Evolutionary conservation across 176 grass and related monocot genomes (phyloP).

Genomic region (Eragrostis nindensis): DNA sequence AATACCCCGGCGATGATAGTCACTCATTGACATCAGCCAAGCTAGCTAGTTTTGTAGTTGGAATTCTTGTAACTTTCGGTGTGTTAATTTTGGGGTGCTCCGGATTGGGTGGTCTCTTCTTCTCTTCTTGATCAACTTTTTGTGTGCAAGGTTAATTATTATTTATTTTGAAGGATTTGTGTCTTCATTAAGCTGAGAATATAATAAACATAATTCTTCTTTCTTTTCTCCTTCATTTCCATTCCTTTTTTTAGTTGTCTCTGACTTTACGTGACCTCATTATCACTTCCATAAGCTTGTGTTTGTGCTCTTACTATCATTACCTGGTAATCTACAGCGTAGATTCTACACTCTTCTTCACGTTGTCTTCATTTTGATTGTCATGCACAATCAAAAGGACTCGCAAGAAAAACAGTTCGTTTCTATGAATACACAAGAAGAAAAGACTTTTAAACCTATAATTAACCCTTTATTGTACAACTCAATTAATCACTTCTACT

Average conservation of each 20-base stretch:
- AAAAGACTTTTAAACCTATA: too few species aligned
- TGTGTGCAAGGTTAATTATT: constrained; percentile 50
- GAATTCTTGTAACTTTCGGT: constrained; percentile 30
- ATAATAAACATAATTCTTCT: constrained; percentile 30
- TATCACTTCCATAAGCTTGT: constrained; percentile 17
- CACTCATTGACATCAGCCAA: constrained; percentile 21
- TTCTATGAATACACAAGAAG: too few species aligned
- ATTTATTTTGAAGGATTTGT: constrained; percentile 44
- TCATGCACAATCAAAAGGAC: neutral
- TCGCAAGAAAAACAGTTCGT: too few species aligned
- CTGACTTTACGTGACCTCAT: neutral
- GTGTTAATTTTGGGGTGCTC: constrained; percentile 48
- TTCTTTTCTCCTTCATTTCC: neutral
- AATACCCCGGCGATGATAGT: neutral
- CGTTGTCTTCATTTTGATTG: too few species aligned
- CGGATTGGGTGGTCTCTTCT: constrained; percentile 25
- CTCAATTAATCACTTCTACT: too few species aligned
- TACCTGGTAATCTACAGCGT: neutral
- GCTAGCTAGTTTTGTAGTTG: constrained; percentile 36
- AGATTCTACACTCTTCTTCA: neutral
- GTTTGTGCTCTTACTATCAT: neutral
- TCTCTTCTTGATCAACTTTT: constrained; percentile 30
- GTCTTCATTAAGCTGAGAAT: constrained; percentile 42
- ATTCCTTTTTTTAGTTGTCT: neutral
- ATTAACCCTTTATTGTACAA: too few species aligned